Percentiles rank a stretch among this genome's conserved stretches.
Evolutionary conservation across 1,139 yeast species (phyloP).

Genomic region (Debaryomyces sp.): DNA sequence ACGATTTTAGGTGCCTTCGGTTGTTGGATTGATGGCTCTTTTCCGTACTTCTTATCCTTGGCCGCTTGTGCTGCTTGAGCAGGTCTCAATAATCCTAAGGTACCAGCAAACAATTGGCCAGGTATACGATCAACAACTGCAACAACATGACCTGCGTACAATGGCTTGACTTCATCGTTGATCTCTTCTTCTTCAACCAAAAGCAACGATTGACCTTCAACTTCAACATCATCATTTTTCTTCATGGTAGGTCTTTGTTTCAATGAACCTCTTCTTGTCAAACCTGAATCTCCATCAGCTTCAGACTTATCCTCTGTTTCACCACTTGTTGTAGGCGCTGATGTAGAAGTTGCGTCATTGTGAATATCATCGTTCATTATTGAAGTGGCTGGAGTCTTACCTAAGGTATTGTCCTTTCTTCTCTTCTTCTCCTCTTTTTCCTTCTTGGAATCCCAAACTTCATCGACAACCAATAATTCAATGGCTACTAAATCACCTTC

Average conservation of each 20-base stretch:
- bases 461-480: constrained; percentile 91
- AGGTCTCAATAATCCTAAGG: constrained; percentile 90
- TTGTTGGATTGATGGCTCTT: constrained; percentile 50
- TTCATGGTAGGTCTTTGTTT: constrained; percentile 98
- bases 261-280: constrained; percentile 86
- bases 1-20: constrained; percentile 86
- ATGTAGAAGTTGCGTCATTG: constrained; percentile 66
- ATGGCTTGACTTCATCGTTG: constrained; percentile 88
- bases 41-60: constrained; percentile 62
- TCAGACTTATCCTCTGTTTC: constrained; percentile 20
- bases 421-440: constrained; percentile 97
- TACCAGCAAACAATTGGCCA: constrained; percentile 93
- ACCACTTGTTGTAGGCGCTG: constrained; percentile 26
- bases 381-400: constrained; percentile 33
- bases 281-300: constrained; percentile 30
- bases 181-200: constrained; percentile 95
- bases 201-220: constrained; percentile 91
- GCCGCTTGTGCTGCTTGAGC: constrained; percentile 93
- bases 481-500: constrained; percentile 98
- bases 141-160: constrained; percentile 97
- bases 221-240: constrained; percentile 97
- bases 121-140: constrained; percentile 98
- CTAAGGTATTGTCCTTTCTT: constrained; percentile 68
- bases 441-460: constrained; percentile 95
- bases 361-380: constrained; percentile 64